Conservation (phyloP, 2,329 filamentous ascomycete genomes). For the Colletotrichum cuscutae region DNA sequence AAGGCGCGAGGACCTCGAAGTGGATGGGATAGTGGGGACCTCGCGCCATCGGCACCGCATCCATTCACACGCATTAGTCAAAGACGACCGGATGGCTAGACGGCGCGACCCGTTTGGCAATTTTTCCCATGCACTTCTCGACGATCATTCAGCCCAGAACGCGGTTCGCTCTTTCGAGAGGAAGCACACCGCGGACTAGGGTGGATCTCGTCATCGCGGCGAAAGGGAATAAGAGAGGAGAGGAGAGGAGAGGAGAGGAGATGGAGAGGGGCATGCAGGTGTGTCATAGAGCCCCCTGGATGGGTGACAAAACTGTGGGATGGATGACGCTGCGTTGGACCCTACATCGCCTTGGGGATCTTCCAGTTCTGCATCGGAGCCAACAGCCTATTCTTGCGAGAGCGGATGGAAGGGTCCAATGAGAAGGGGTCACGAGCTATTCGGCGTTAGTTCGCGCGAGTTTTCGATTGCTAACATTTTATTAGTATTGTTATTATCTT, state of each 20-base stretch:
- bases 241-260: not conserved
- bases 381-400: not conserved
- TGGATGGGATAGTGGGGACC: not conserved
- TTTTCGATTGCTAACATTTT: not conserved
- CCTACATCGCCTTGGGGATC: not conserved
- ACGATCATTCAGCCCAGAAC: constrained; percentile 31
- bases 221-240: not conserved
- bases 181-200: not conserved
- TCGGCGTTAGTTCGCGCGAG: not conserved
- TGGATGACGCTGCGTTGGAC: constrained; percentile 2
- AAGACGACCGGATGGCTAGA: not conserved
- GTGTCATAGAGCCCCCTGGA: not conserved
- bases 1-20: not conserved
- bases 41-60: not conserved
- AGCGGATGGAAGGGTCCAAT: not conserved
- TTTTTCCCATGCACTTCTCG: not conserved
- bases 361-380: not conserved
- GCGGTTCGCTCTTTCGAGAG: not conserved
- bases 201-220: constrained; percentile 12
- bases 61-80: constrained; percentile 21
- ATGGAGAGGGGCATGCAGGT: not conserved
- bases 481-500: not conserved
- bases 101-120: constrained; percentile 11
- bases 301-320: not conserved
- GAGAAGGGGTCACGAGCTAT: not conserved